These are phyloP conservation scores for Withania somnifera DNA, from an alignment of 305 asterid genomes.

Conservation along the genomic window DNA sequence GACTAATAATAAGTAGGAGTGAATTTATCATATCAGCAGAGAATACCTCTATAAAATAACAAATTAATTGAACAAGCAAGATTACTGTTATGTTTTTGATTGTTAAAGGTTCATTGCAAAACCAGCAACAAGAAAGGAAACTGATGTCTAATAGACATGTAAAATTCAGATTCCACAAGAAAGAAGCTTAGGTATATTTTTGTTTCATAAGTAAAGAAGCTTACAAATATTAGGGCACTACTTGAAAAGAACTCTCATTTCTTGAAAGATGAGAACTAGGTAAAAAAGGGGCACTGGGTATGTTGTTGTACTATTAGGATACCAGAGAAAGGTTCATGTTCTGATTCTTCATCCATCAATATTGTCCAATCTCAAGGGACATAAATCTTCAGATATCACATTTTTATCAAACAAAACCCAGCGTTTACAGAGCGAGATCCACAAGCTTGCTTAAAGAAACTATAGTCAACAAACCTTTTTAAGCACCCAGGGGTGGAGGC, in stretches of 20 bases:
- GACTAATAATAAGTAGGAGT: conserved; percentile 40
- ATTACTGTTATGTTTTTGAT: neutral
- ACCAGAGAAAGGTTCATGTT: neutral
- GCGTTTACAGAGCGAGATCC: neutral
- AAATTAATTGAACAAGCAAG: neutral
- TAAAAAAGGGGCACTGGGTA: neutral
- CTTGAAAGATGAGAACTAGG: conserved; percentile 1
- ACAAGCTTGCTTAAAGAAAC: neutral
- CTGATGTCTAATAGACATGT: neutral
- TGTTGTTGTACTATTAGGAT: neutral
- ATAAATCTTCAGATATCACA: neutral
- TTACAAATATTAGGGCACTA: neutral
- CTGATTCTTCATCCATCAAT: neutral
- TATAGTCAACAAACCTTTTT: neutral
- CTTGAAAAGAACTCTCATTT: neutral
- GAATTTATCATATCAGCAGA: neutral
- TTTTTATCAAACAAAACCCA: neutral
- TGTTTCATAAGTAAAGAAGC: neutral
- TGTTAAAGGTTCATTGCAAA: neutral
- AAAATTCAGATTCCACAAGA: neutral
- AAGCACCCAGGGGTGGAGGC: neutral
- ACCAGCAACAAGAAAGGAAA: neutral
- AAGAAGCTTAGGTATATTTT: neutral
- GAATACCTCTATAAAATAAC: neutral
- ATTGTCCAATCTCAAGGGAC: neutral